Conservation (phyloP, 1,284 basidiomycete species). For the Rhodotorula sp. region DNA sequence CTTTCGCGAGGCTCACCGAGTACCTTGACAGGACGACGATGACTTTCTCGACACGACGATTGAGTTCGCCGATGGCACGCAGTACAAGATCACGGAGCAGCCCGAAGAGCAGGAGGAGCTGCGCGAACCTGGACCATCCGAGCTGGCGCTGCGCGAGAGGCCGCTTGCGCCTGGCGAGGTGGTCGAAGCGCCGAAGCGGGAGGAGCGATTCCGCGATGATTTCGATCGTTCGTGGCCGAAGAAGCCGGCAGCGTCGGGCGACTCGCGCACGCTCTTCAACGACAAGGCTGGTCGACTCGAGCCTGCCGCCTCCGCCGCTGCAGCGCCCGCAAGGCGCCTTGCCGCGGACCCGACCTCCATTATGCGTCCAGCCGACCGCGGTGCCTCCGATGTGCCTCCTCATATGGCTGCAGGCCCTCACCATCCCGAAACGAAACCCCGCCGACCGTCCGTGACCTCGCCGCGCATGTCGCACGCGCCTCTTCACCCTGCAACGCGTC, state of each 20-base stretch:
- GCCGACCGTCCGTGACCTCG: slow-evolving; percentile 5
- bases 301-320: slow-evolving; percentile 6
- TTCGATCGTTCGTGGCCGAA: slow-evolving; percentile 76
- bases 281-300: slow-evolving; percentile 45
- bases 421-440: neutral
- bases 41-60: slow-evolving; percentile 84
- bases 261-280: slow-evolving; percentile 54
- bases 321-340: slow-evolving; percentile 9
- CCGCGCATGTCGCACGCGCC: slow-evolving; percentile 6
- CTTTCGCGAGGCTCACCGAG: neutral
- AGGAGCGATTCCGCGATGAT: slow-evolving; percentile 79
- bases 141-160: slow-evolving; percentile 31
- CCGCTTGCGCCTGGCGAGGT: slow-evolving; percentile 35
- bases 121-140: slow-evolving; percentile 34
- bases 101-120: slow-evolving; percentile 23
- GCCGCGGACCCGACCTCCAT: slow-evolving; percentile 5
- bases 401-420: slow-evolving; percentile 3
- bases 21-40: slow-evolving; percentile 68
- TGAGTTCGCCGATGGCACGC: slow-evolving; percentile 86
- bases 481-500: neutral
- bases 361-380: slow-evolving; percentile 3
- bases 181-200: slow-evolving; percentile 51
- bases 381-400: slow-evolving; percentile 17
- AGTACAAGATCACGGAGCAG: slow-evolving; percentile 68
- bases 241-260: slow-evolving; percentile 33